Percentiles rank a stretch among this genome's conserved stretches.
Conservation (phyloP, 2,329 filamentous ascomycete genomes). For the Massarina eburnea region DNA sequence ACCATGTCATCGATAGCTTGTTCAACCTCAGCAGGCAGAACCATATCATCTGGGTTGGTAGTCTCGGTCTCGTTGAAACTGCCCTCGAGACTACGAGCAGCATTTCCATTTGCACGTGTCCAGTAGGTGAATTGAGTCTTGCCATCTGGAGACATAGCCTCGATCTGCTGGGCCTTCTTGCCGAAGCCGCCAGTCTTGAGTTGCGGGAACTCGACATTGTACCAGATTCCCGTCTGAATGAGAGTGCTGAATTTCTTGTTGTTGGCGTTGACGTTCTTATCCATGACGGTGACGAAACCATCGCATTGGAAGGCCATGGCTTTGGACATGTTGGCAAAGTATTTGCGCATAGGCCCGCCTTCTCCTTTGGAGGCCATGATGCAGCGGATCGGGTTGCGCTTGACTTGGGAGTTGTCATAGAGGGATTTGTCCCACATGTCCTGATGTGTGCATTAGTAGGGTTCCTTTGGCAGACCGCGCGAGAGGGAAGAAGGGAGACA, state of each 20-base stretch:
- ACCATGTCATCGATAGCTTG: neutral
- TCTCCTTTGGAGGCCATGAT: conserved; percentile 2
- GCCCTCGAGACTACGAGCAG: neutral
- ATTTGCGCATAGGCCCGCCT: neutral
- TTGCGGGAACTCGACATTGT: conserved; percentile 1
- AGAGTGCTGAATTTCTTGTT: conserved; percentile 1
- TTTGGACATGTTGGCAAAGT: conserved; percentile 4
- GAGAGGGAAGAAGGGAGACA: neutral
- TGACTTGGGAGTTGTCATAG: conserved; percentile 1
- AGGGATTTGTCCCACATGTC: conserved; percentile 1
- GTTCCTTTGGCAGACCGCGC: neutral
- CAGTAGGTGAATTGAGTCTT: conserved; percentile 1
- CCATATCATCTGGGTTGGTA: neutral
- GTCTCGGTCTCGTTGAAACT: neutral
- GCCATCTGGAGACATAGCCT: conserved; percentile 2
- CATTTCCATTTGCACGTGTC: neutral
- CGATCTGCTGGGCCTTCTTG: conserved; percentile 1
- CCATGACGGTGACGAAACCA: conserved; percentile 5
- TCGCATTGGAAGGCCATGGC: conserved; percentile 4
- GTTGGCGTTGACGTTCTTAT: neutral
- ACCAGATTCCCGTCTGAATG: conserved; percentile 3
- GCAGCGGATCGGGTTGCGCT: conserved; percentile 2
- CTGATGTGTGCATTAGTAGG: neutral
- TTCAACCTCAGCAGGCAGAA: neutral
- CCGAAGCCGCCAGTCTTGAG: neutral